Percentiles rank a stretch among this genome's conserved stretches.
phyloP scores from a whole-genome alignment of 2,329 filamentous ascomycete genomes.

The Xylariaceae sp. region DNA sequence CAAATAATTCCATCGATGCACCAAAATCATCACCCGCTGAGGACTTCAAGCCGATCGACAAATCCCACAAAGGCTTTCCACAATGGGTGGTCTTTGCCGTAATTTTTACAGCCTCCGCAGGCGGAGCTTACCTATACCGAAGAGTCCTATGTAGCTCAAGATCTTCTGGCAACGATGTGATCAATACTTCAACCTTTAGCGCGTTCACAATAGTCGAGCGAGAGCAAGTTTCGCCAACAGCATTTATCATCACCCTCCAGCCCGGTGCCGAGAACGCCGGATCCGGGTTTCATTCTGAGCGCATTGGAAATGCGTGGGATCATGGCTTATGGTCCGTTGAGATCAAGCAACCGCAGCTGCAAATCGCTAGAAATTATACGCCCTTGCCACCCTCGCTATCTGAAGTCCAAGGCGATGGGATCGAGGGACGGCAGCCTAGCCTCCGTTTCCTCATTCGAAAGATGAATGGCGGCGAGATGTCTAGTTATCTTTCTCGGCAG shows the following conservation, averaged over 20 bases:
- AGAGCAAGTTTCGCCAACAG: constrained; percentile 61
- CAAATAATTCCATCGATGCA: constrained; percentile 1
- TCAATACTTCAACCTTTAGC: constrained; percentile 60
- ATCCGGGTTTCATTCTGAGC: constrained; percentile 6
- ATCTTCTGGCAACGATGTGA: constrained; percentile 13
- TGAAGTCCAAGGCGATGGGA: constrained; percentile 24
- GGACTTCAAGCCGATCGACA: not conserved
- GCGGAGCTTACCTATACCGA: constrained; percentile 8
- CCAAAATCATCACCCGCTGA: not conserved
- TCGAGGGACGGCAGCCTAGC: too few species aligned
- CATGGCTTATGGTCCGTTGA: constrained; percentile 82
- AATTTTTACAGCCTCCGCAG: constrained; percentile 9
- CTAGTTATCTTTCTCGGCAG: constrained; percentile 69
- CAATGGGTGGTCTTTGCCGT: constrained; percentile 12
- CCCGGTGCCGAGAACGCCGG: constrained; percentile 16
- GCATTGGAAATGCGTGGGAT: constrained; percentile 45
- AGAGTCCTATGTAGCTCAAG: constrained; percentile 2
- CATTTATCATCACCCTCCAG: constrained; percentile 63
- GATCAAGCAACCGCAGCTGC: constrained; percentile 89
- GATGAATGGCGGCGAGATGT: constrained; percentile 79
- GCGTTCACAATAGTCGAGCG: constrained; percentile 61
- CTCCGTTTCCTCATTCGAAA: constrained; percentile 75
- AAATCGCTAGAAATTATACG: constrained; percentile 89
- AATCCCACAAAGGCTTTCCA: too few species aligned
- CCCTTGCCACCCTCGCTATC: constrained; percentile 60